Evolutionary conservation across 2,329 filamentous ascomycete species (phyloP), one percentile per base, ranked within the genome.

Genomic region (Ophiostoma populinum): DNA sequence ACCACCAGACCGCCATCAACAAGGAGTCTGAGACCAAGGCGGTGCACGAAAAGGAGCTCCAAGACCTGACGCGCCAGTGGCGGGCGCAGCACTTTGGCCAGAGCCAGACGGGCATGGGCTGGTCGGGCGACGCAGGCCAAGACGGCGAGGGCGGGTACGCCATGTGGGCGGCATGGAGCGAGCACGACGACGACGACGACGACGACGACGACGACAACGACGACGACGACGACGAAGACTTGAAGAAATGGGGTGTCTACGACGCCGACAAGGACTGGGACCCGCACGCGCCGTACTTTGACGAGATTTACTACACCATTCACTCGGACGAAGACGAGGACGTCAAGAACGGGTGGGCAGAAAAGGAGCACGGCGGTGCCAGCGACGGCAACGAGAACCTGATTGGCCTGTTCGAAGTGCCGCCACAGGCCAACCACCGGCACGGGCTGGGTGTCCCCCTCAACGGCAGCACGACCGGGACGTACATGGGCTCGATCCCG

Each of bases 1-100:
- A 38, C 34, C n/a, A n/a, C 5, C 15, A 37, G 3, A 24, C 21
- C 2, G 21, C 34, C 0, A 15, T 9, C 0, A 5, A 8, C 4
- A 19, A 18, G 8, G 36, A 30, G 28, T 17, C 24, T 2, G 13
- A 28, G 5, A 29, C 27, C 9, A 30, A 41, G 9, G 21, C 19
- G 5, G 12, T 5, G 7, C 32, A 42, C 9, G 15, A 22, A 8
- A 30, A 31, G 5, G 12, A 7, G 7, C 32, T 44, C 9, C 18
- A 22, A 8, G 32, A 31, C 13, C 37, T 41, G 1, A 35, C 35
- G 15, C 27, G 26, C 2, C 20, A 16, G 6, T 44, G 42, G 42
- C 20, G 32, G 2, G 10, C 24, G n/a, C 22, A 37, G 2, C 34
- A 42, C 19, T 39, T 40, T 15, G 30, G 24, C 8, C 8, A 26